Conservation (phyloP, 805 yeast genomes). For the Cyberlindnera maclurae region DNA sequence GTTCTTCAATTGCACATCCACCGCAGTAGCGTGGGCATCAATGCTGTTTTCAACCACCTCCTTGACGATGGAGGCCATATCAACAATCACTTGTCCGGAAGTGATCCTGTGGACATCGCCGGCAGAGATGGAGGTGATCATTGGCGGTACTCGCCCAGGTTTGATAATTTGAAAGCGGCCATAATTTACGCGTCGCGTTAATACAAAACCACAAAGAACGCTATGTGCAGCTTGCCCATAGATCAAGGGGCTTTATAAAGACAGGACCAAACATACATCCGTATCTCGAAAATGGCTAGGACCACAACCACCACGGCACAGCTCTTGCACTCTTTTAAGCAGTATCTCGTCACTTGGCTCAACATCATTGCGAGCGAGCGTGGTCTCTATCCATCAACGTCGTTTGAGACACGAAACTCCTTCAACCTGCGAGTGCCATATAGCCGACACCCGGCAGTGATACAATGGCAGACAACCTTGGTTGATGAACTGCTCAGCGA, state of each 20-base stretch:
- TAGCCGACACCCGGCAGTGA: constrained; percentile 37
- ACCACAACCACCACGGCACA: background rate
- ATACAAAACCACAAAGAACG: too few species aligned
- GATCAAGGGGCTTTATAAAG: too few species aligned
- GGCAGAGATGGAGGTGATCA: constrained; percentile 6
- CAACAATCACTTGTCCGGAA: constrained; percentile 89
- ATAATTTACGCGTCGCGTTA: background rate
- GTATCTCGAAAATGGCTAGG: background rate
- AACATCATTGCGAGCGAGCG: constrained; percentile 31
- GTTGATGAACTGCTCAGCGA: constrained; percentile 12
- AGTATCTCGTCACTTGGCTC: constrained; percentile 31
- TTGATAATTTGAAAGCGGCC: too few species aligned
- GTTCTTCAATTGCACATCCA: constrained; percentile 63
- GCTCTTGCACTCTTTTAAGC: constrained; percentile 6
- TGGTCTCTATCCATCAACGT: constrained; percentile 28
- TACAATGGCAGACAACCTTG: constrained; percentile 10
- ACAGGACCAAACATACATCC: too few species aligned
- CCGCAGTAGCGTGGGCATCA: constrained; percentile 65
- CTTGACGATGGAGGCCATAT: constrained; percentile 68
- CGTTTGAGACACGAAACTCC: constrained; percentile 31
- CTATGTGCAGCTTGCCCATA: too few species aligned
- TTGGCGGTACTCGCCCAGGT: background rate
- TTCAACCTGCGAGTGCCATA: constrained; percentile 37
- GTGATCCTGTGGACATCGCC: constrained; percentile 69
- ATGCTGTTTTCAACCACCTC: constrained; percentile 83